Base-by-base conservation (phyloP, 2,329 filamentous ascomycete genomes). In the Phyllachora maydis region DNA sequence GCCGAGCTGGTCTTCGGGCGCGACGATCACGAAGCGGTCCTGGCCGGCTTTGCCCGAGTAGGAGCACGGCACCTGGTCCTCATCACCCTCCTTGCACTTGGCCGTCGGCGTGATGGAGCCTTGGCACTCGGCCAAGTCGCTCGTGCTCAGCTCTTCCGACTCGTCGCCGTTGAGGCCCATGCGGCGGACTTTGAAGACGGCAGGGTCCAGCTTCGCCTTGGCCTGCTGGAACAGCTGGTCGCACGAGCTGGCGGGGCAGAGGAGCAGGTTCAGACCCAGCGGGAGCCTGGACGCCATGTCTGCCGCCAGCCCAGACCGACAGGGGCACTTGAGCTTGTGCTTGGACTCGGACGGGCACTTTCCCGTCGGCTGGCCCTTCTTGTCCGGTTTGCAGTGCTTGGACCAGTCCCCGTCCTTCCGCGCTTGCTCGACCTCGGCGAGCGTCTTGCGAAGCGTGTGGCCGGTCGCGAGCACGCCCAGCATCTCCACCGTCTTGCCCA, bases 401-500 rank as follows among this genome's bases (percentile, higher is more conserved):
- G n/a, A n/a, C n/a, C n/a, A n/a, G n/a, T n/a, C n/a, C n/a, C n/a
- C n/a, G n/a, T 14, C 14, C 9, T 14, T 21, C 19, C 26, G 29
- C 13, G 16, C 28, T 3, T 23, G 26, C 13, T 19, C n/a, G 6
- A 34, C 34, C 14, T 36, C 34, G 6, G 24, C 21, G 22, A 25
- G 30, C 16, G 19, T 26, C 19, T 20, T 18, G n/a, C 32, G 24
- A 11, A 36, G 25, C 13, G 19, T 24, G 10, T 28, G 12, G 11
- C 28, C 29, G 5, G 34, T 17, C 11, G 28, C 30, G n/a, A 35
- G 16, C 3, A 32, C 4, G 8, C 33, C 34, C 17, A 32, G 32
- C 31, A 35, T 34, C 21, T 36, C 32, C 20, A 31, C 28, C 13
- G 32, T 36, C 26, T 36, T 36, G 17, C 34, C 34, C 23, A 36